Base-by-base conservation (phyloP, 345 rosid species). In the Salix udensis region DNA sequence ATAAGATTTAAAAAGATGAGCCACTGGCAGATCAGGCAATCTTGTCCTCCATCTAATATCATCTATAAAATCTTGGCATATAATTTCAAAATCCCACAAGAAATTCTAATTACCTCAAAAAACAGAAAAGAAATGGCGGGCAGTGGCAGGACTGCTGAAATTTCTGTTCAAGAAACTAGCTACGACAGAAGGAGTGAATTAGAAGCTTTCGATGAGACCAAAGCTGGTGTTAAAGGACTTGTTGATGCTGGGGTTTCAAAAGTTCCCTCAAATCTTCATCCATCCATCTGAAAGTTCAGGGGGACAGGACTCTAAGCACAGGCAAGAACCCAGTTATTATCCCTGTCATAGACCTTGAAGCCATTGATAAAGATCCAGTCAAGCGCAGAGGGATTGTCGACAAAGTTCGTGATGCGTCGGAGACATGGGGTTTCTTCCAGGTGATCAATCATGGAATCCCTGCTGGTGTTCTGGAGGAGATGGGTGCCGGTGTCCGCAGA, bases 191-290 rank as follows among this genome's bases (percentile, higher is more conserved):
- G 14, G 16, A 44, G 67, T 44, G 74, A 69, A 12, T 34, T 76
- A 18, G 65, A 77, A 39, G 75, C 80, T 62, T 77, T 77, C 50
- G 80, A 77, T 37, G 80, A 62, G 11, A 70, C 75, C 31, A 77
- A 71, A 50, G 75, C 75, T 26, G 75, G 80, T 21, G 80, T 77
- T 23, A 71, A 77, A 50, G 80, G 80, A 71, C 80, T 77, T 7
- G 75, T 71, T 9, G 80, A 77, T 53, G 48, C 80, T 6, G 80
- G 80, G 9, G 48, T 77, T 70, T 62, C 65, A 26, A 5, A 71
- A 1, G 70, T 77, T 42, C 80, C 80, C 76, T 44, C 66, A n/a
- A 13, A 72, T 78, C 16, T 78, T 78, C 65, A 61, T 65, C 71
- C 55, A 39, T 4, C 69, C 77, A 26, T 37, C 68, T 7, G 4